These are phyloP conservation scores for Sergeia podlipaevii DNA, from an alignment of 208 protist species.

Conservation along the genomic window DNA sequence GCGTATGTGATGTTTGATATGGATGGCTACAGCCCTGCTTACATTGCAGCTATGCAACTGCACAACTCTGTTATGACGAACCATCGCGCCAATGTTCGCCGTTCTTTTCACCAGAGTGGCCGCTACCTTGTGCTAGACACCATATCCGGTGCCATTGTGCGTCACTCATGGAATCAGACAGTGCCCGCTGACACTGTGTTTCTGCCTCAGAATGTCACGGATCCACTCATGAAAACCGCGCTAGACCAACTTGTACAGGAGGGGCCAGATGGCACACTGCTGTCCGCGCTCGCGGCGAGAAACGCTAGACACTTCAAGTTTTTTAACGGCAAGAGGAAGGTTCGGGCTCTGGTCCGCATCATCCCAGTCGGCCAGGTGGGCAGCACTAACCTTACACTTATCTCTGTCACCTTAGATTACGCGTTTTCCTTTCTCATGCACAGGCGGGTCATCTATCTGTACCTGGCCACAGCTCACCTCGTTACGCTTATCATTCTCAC, in stretches of 20 bases:
- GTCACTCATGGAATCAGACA: constrained; percentile 44
- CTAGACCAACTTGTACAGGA: not conserved
- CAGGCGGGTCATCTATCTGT: constrained; percentile 2
- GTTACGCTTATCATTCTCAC: not conserved
- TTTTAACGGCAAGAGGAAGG: too few species aligned
- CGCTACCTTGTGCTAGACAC: constrained; percentile 38
- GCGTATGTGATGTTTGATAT: not conserved
- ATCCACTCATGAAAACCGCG: constrained; percentile 13
- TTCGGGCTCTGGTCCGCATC: constrained; percentile 11
- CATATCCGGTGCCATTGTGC: constrained; percentile 11
- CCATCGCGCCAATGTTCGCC: constrained; percentile 14
- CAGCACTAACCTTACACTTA: constrained; percentile 9
- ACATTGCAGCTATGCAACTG: constrained; percentile 13
- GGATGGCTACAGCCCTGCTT: not conserved
- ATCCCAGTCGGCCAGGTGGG: not conserved
- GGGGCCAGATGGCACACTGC: not conserved
- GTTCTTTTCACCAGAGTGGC: constrained; percentile 23
- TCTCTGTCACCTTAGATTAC: constrained; percentile 14
- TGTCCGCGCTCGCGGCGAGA: too few species aligned
- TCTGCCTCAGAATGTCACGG: not conserved
- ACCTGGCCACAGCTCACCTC: constrained; percentile 6
- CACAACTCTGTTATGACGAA: constrained; percentile 4
- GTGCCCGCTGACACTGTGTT: not conserved
- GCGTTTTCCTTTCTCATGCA: constrained; percentile 15
- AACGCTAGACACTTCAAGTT: too few species aligned